Evolutionary conservation across 495 filamentous ascomycete genomes (phyloP).

Genomic region (Cercophora sp.): DNA sequence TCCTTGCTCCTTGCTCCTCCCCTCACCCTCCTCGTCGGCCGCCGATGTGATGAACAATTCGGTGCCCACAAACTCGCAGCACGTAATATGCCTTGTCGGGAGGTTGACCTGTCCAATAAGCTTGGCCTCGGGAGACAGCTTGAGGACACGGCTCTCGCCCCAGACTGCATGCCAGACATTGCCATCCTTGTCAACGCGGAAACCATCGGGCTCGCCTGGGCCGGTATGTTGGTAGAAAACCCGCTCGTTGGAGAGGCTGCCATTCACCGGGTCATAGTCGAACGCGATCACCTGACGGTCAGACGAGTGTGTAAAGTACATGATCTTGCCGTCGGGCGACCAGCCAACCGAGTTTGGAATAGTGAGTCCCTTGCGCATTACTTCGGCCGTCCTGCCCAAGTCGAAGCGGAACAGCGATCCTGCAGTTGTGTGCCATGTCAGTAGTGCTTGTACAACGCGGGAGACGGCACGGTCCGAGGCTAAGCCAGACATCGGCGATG

Average conservation of each 20-base stretch:
- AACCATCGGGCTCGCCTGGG: conserved; percentile 66
- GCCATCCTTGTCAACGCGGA: conserved; percentile 67
- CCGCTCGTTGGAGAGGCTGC: conserved; percentile 61
- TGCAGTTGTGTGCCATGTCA: conserved; percentile 18
- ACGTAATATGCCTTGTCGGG: conserved; percentile 67
- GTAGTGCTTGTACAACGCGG: too few species aligned
- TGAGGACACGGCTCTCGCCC: conserved; percentile 63
- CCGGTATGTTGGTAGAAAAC: conserved; percentile 63
- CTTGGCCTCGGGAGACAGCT: conserved; percentile 60
- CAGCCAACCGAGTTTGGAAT: conserved; percentile 88
- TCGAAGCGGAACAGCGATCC: conserved; percentile 41
- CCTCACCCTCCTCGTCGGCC: conserved; percentile 52
- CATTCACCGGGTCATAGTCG: conserved; percentile 63
- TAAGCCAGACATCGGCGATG: too few species aligned
- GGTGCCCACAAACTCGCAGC: conserved; percentile 66
- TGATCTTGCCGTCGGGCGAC: conserved; percentile 63
- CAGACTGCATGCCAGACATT: conserved; percentile 77
- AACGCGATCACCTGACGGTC: conserved; percentile 68
- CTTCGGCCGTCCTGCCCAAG: conserved; percentile 13
- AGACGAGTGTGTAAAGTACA: conserved; percentile 81
- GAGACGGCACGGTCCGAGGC: too few species aligned
- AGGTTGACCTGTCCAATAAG: conserved; percentile 63
- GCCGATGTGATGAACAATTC: conserved; percentile 75
- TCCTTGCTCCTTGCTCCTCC: conserved; percentile 57
- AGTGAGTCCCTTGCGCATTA: conserved; percentile 39